Percentiles rank a stretch among this genome's conserved stretches.
Evolutionary conservation across 768 basidiomycete species (phyloP).

Genomic region (Erythrobasidium yunnanense): DNA sequence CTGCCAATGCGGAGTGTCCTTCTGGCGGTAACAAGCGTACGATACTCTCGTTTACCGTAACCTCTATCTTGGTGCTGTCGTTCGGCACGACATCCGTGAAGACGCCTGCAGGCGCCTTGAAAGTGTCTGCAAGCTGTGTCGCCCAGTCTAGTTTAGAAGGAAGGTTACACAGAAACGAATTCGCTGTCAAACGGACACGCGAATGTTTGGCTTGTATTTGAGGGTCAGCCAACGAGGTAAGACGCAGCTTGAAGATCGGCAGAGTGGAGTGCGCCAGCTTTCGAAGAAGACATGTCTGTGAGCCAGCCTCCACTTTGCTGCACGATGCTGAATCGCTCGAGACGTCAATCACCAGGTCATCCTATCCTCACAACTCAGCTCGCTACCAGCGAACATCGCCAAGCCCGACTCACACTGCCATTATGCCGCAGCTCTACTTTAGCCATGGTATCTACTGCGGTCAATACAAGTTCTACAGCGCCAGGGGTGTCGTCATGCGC

Average conservation of each 20-base stretch:
- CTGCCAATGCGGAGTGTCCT: slow-evolving; percentile 53
- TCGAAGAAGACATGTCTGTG: background rate
- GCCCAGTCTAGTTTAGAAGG: slow-evolving; percentile 57
- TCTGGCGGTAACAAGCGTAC: slow-evolving; percentile 52
- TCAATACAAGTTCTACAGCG: too few species aligned
- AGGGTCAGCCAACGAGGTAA: slow-evolving; percentile 55
- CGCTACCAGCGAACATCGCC: too few species aligned
- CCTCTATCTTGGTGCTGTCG: slow-evolving; percentile 63
- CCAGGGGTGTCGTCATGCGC: too few species aligned
- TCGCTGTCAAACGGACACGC: slow-evolving; percentile 54
- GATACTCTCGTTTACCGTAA: slow-evolving; percentile 59
- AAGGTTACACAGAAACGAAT: slow-evolving; percentile 55
- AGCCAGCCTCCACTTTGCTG: background rate
- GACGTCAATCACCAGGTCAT: too few species aligned
- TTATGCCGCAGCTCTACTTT: too few species aligned
- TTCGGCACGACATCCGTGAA: slow-evolving; percentile 88
- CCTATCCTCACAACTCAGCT: too few species aligned
- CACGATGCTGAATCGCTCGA: background rate
- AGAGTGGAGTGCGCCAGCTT: background rate
- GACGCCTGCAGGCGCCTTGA: slow-evolving; percentile 77
- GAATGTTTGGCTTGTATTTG: slow-evolving; percentile 67
- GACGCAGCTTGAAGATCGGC: slow-evolving; percentile 44
- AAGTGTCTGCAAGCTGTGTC: slow-evolving; percentile 53
- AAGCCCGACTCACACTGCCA: too few species aligned
- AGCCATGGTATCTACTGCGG: too few species aligned